A percentile compares a stretch with the other conserved stretches of the same genome.
Conservation (phyloP, 2,329 filamentous ascomycete species). For the Gnomoniopsis smithogilvyi region DNA sequence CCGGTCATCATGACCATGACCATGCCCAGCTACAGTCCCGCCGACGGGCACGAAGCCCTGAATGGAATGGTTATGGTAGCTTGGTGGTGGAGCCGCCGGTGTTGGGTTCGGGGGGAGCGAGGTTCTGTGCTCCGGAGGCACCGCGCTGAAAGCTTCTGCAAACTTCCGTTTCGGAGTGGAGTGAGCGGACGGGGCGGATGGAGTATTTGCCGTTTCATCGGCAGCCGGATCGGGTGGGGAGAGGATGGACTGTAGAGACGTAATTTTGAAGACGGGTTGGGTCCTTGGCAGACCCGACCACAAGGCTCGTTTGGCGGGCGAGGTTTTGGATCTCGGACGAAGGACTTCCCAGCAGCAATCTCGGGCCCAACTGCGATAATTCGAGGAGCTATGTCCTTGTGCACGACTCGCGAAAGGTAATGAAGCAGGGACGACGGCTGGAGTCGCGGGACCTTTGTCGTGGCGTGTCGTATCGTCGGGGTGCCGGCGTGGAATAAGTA, state of each 20-base stretch:
- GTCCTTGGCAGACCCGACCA: conserved; percentile 35
- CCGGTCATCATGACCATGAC: conserved; percentile 25
- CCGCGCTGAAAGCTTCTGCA: conserved; percentile 31
- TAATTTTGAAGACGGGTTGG: conserved; percentile 44
- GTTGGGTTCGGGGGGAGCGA: conserved; percentile 26
- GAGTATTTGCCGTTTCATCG: conserved; percentile 32
- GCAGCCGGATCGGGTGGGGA: conserved; percentile 41
- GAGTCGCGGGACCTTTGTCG: neutral
- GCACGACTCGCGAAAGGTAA: conserved; percentile 5
- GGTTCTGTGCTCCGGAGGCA: conserved; percentile 25
- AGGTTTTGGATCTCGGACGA: conserved; percentile 9
- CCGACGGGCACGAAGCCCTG: conserved; percentile 14
- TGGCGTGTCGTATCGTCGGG: conserved; percentile 5
- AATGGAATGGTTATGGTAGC: conserved; percentile 18
- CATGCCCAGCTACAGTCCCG: conserved; percentile 4
- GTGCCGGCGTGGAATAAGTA: conserved; percentile 8
- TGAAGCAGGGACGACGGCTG: conserved; percentile 5
- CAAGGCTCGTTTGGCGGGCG: conserved; percentile 15
- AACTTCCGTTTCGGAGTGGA: conserved; percentile 35
- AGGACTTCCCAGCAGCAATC: conserved; percentile 8
- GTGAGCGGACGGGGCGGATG: conserved; percentile 24
- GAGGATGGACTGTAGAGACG: conserved; percentile 49
- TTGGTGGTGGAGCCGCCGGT: conserved; percentile 24
- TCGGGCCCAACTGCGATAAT: conserved; percentile 5
- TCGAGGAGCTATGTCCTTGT: neutral